These are phyloP conservation scores for Leccinum boreale DNA, from an alignment of 768 basidiomycete species.

Conservation along the genomic window DNA sequence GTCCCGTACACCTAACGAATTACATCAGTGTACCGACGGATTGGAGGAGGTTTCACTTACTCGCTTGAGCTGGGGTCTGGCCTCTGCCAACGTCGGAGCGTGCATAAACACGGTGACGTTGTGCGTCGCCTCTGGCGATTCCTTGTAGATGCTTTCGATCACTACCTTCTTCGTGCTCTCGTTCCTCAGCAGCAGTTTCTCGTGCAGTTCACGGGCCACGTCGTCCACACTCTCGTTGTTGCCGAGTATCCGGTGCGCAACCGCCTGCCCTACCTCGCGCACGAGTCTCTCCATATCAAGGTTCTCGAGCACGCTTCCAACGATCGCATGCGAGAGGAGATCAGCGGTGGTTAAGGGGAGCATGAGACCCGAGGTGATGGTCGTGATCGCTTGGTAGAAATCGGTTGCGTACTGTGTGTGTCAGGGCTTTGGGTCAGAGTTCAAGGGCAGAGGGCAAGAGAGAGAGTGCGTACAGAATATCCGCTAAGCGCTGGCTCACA, in stretches of 20 bases:
- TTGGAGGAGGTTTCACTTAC: constrained; percentile 39
- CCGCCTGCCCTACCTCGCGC: constrained; percentile 89
- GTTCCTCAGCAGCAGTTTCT: constrained; percentile 83
- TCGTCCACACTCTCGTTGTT: constrained; percentile 97
- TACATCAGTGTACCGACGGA: constrained; percentile 3
- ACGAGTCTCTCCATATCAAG: constrained; percentile 98
- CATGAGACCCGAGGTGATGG: constrained; percentile 94
- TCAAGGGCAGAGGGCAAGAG: constrained; percentile 16
- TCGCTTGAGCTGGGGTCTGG: constrained; percentile 74
- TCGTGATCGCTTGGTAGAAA: constrained; percentile 90
- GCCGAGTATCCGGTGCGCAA: constrained; percentile 87
- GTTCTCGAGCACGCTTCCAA: constrained; percentile 94
- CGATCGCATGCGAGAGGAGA: constrained; percentile 91
- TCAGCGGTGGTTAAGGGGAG: constrained; percentile 94
- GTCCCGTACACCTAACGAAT: constrained; percentile 78
- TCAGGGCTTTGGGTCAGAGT: constrained; percentile 14
- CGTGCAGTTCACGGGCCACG: constrained; percentile 91
- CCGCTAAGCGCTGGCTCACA: constrained; percentile 96
- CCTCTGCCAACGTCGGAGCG: constrained; percentile 66
- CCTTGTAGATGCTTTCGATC: constrained; percentile 94
- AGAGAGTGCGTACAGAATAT: constrained; percentile 61
- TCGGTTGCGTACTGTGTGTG: constrained; percentile 78
- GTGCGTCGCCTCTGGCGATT: constrained; percentile 82
- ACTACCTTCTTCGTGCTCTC: constrained; percentile 97
- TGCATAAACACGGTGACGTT: constrained; percentile 86